Conservation (phyloP, 805 yeast genomes). For the Yamadazyma philogaea region DNA sequence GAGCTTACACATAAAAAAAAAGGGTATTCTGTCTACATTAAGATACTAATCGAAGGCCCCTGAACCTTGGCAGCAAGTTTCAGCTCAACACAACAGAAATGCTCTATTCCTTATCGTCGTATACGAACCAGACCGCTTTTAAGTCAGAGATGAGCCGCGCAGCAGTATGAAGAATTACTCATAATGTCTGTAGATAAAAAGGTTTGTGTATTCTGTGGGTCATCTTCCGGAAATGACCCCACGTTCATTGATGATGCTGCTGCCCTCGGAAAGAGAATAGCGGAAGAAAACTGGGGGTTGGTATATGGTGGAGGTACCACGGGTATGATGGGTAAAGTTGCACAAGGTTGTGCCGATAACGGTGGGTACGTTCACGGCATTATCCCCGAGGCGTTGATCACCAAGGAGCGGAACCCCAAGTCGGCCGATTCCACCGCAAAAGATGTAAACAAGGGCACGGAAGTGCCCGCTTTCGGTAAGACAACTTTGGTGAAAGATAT, state of each 20-base stretch:
- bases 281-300: conserved; percentile 62
- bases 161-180: no score
- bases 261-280: conserved; percentile 58
- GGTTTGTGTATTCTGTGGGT: conserved; percentile 86
- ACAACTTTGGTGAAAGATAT: conserved; percentile 81
- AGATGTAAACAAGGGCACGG: conserved; percentile 65
- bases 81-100: no score
- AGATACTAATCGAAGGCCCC: no score
- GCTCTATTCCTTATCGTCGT: no score
- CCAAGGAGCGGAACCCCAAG: conserved; percentile 58
- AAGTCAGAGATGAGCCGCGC: no score
- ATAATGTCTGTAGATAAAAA: conserved; percentile 30
- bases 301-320: conserved; percentile 92
- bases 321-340: conserved; percentile 77
- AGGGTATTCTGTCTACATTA: no score
- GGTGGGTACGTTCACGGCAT: conserved; percentile 79
- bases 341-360: conserved; percentile 54
- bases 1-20: no score
- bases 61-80: no score
- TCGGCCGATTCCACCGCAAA: conserved; percentile 45
- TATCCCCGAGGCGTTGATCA: conserved; percentile 79
- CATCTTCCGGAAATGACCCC: conserved; percentile 62
- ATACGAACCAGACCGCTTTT: no score
- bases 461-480: conserved; percentile 67
- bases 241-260: conserved; percentile 51